Conservation (phyloP, 176 grass and related monocot species). For the Tillandsia fasciculata region DNA sequence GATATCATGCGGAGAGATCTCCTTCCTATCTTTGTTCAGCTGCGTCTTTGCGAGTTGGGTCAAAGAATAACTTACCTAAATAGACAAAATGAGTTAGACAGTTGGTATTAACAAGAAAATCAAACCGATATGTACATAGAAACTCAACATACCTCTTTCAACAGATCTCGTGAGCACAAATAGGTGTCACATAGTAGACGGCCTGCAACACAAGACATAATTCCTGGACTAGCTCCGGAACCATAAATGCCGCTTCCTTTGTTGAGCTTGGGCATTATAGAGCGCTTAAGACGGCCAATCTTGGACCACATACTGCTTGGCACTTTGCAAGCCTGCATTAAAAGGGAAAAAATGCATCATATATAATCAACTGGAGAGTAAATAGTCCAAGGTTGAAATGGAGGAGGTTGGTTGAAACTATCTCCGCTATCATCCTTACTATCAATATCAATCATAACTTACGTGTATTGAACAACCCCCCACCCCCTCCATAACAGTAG, state of each 20-base stretch:
- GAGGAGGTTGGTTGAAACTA: too few relatives aligned
- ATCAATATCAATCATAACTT: too few relatives aligned
- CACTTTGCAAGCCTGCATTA: slow-evolving; percentile 67
- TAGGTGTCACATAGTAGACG: slow-evolving; percentile 97
- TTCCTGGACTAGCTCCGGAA: slow-evolving; percentile 90
- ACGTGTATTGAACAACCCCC: too few relatives aligned
- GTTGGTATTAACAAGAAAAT: neutral
- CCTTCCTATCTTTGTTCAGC: slow-evolving; percentile 65
- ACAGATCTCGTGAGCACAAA: slow-evolving; percentile 83
- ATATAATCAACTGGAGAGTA: neutral
- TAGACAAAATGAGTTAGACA: slow-evolving; percentile 20
- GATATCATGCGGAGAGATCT: slow-evolving; percentile 85
- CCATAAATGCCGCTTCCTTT: slow-evolving; percentile 84
- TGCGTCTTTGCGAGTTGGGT: slow-evolving; percentile 96
- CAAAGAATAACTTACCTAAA: slow-evolving; percentile 92
- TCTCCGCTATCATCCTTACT: too few relatives aligned
- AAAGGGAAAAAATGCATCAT: slow-evolving; percentile 4
- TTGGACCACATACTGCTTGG: slow-evolving; percentile 90
- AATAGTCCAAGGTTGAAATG: too few relatives aligned
- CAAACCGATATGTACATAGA: slow-evolving; percentile 3
- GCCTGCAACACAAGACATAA: slow-evolving; percentile 95
- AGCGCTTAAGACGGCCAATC: slow-evolving; percentile 84
- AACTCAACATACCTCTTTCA: slow-evolving; percentile 57
- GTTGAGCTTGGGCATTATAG: slow-evolving; percentile 79
- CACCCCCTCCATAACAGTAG: neutral